Base-by-base conservation (phyloP, 1,284 basidiomycete species). In the Marasmius fiardii region DNA sequence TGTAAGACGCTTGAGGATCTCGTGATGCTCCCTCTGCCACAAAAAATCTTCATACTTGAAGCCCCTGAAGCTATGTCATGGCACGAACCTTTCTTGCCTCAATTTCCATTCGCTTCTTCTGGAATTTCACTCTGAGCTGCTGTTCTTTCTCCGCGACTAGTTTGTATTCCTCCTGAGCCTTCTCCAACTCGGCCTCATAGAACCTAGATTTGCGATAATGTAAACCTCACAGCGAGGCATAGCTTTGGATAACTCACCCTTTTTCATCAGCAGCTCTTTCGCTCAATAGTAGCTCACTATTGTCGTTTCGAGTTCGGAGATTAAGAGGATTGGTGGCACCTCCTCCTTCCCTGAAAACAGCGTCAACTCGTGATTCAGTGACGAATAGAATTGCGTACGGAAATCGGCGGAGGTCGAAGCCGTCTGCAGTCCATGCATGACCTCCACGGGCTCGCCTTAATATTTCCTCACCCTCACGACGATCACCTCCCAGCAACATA, bases 401-500 rank as follows among this genome's bases (percentile, higher is more conserved):
- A 65, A 79, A 92, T 56, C 83, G 81, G 18, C 73, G 76, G 43
- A 91, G 84, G 18, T 69, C 69, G 69, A 85, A 88, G 7, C 71
- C 65, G 62, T 91, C 88, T 0, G 71, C 73, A 3, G 84, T 79
- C 79, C 82, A 85, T 5, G 81, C 85, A n/a, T 68, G 64, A 12
- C 86, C 81, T 39, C 73, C 81, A 14, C 75, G 70, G 6, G 68
- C 64, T 18, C 67, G 61, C 52, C 77, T 66, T 39, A 90, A 75
- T 37, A 78, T 67, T 0, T 73, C 60, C 57, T 92, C 82, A 1
- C 80, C 91, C 24, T 84, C 80, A 1, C 65, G 65, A 71, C 90
- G 88, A 7, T 71, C 81, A 1, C 65, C 65, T 0, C 88, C 83
- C 11, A 98, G 78, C 3, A 93, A 72, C 2, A 79, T 81, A 16